Base-by-base conservation (phyloP, 306 rosid species). In the Mimosa pudica region DNA sequence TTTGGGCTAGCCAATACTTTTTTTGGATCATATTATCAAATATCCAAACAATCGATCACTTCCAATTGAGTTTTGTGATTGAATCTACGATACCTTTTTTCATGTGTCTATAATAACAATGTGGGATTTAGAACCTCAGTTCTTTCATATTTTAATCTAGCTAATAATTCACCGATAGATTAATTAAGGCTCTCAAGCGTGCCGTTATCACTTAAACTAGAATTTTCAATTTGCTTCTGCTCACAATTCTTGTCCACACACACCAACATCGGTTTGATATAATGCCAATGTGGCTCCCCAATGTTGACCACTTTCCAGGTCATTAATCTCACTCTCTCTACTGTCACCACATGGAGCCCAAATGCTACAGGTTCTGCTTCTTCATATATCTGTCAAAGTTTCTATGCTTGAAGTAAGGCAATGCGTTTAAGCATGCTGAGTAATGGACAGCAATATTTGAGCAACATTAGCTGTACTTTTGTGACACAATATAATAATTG, bases 291-390 rank as follows among this genome's bases (percentile, higher is more conserved):
- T 16, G 84, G 68, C 71, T 70, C 82, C 70, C 36, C 48, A 79
- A 57, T 57, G 63, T 17, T 57, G 65, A 32, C 74, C 41, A 20
- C 58, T 83, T 76, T 77, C 73, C 70, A 60, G 78, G 75, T 81
- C 78, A 75, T n/a, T 52, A 45, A 58, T 70, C 84, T 80, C 48
- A 48, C 16, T 67, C 49, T 35, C 49, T 72, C 44, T 36, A 48
- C 81, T 69, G 83, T 79, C 82, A 76, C 74, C 80, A 76, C 78
- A 76, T 87, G 91, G 86, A 84, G 83, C 89, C 89, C 89, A 80
- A 81, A 35, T 44, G 76, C 74, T n/a, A 2, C 38, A 12, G 35
- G 58, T 38, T 2, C 16, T 60, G 49, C 73, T 36, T 8, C 60
- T 46, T 69, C 71, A 70, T 17, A 20, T 52, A 16, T 6, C 61